Base-by-base conservation (phyloP, 768 basidiomycete genomes). In the Termitomyces titanicus region DNA sequence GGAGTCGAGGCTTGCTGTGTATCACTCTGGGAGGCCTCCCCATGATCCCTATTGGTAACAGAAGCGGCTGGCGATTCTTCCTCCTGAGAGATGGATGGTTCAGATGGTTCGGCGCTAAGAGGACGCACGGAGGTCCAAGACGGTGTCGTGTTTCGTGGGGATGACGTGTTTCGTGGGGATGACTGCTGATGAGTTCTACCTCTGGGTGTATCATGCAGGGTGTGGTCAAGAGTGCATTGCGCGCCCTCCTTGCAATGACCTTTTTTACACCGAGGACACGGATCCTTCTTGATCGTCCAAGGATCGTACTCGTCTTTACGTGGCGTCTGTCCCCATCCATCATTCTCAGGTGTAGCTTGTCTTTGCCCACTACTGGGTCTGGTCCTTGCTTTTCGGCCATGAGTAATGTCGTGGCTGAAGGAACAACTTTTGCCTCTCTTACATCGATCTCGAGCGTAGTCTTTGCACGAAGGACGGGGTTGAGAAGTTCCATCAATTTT, bases 181-280 rank as follows among this genome's bases (percentile, higher is more conserved):
- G 33, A 15, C 45, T 31, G 34, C 12, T 12, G 53, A 18, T 44
- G 40, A 18, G 17, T 45, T 38, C 18, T 34, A 37, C 34, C 33
- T 40, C 24, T 37, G 13, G 38, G 6, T 6, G 17, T 53, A 18
- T 20, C 35, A 38, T 51, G 17, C 3, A 39, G 44, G 20, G 22
- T 27, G 11, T 60, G 56, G 46, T 39, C 24, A 24, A 46, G 29
- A 34, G 51, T 48, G 47, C 56, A 57, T 3, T 15, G 44, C n/a
- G 35, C 17, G 12, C 52, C 59, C n/a, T 54, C 46, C 18, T 48
- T 60, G 33, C 59, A 60, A 37, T 42, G 18, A 2, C 59, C 59
- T 43, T 34, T 51, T 22, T 43, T 31, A 46, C 47, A 35, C 33
- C 31, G 57, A 10, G 43, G 31, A 15, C 59, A 57, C 15, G 39